Base-by-base conservation (phyloP, 2,329 filamentous ascomycete species). In the Cercospora brassicicola region DNA sequence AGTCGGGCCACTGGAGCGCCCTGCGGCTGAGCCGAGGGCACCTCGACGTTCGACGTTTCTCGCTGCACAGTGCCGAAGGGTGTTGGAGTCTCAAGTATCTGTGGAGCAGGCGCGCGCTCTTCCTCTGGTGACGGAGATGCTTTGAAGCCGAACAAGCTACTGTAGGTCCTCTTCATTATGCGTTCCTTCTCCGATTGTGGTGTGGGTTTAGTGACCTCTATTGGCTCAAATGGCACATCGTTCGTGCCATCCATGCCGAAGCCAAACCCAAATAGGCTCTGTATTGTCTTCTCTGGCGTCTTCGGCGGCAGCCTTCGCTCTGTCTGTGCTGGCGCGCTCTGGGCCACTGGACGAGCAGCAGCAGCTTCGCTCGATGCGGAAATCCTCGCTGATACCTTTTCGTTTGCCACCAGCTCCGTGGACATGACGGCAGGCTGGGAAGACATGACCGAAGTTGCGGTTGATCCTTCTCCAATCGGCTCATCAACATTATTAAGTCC, bases 131-230 rank as follows among this genome's bases (percentile, higher is more conserved):
- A 72, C 13, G 74, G 75, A n/a, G 74, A 74, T 8, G 67, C 69
- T 39, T 62, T 69, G 53, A 77, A 74, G 13, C 76, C 76, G 45
- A 77, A 78, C 13, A 78, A 65, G 59, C 76, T 77, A 39, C 69
- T 69, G 36, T 73, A 76, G 0, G 76, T 77, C 66, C 67, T 68
- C 31, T 66, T 70, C 76, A 77, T 76, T 53, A 76, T 70, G 3
- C 69, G 61, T 11, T 77, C 74, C n/a, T 69, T 69, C 64, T 76
- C 69, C 7, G 74, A 77, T 26, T 75, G 73, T 10, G 74, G 74
- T 26, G 74, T 75, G 0, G 63, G 60, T 23, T 63, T 70, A 5
- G 63, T 55, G 7, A 42, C 36, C 36, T 42, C 15, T n/a, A 9
- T n/a, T 42, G 62, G 59, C 5, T 64, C 56, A 57, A 56, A 42